Conservation (phyloP, 225 moss, liverwort and hornwort species). For the Polytrichum commune region DNA sequence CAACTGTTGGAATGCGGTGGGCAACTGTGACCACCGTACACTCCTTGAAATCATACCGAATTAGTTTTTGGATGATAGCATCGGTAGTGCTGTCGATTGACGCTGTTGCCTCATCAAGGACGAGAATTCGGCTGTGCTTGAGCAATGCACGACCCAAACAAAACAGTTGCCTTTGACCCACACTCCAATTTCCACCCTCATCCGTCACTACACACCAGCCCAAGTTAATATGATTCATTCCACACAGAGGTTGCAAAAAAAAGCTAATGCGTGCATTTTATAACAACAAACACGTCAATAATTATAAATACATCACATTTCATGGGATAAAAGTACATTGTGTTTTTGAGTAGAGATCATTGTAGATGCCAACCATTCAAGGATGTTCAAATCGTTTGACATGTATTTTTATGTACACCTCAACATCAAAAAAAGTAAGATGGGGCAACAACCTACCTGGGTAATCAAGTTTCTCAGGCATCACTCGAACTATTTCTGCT, state of each 20-base stretch:
- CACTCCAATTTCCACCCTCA: slow-evolving; percentile 78
- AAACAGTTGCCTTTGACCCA: slow-evolving; percentile 72
- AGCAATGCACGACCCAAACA: slow-evolving; percentile 70
- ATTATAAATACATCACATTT: no score
- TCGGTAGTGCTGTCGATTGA: slow-evolving; percentile 69
- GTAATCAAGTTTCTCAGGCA: slow-evolving; percentile 66
- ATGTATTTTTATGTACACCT: not conserved
- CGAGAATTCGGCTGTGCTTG: slow-evolving; percentile 59
- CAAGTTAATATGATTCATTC: no score
- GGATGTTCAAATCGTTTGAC: no score
- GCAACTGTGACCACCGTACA: slow-evolving; percentile 76
- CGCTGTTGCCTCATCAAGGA: slow-evolving; percentile 79
- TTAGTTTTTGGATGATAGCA: slow-evolving; percentile 52
- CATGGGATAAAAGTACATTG: no score
- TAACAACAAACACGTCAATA: no score
- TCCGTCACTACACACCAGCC: slow-evolving; percentile 50
- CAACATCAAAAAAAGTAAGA: not conserved
- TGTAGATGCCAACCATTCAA: no score
- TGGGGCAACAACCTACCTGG: slow-evolving; percentile 31
- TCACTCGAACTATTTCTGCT: slow-evolving; percentile 37
- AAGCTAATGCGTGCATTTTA: no score
- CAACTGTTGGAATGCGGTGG: slow-evolving; percentile 76
- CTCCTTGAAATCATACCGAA: slow-evolving; percentile 48
- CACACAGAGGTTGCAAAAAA: no score
- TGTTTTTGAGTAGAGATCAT: no score